Percentiles rank a stretch among this genome's conserved stretches.
These are phyloP conservation scores for Babesia gibsoni DNA, from an alignment of 169 alveolate species.

Conservation along the genomic window DNA sequence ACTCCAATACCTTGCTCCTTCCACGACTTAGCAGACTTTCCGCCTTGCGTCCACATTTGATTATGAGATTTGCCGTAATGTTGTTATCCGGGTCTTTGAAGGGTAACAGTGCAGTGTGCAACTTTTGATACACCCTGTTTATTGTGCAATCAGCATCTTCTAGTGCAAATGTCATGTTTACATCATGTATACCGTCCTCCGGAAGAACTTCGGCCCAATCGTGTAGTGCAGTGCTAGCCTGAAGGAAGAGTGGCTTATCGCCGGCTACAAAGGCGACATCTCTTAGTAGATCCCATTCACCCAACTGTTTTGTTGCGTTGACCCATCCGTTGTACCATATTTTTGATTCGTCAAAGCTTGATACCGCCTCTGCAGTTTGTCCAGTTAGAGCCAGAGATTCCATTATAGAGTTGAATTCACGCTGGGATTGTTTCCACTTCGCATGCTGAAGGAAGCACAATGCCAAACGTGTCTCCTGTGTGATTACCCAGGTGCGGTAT, in stretches of 20 bases:
- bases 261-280: slow-evolving; percentile 71
- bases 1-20: not conserved
- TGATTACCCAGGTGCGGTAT: slow-evolving; percentile 58
- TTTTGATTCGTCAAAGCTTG: slow-evolving; percentile 66
- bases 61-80: not conserved
- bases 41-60: slow-evolving; percentile 1
- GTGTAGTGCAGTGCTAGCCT: slow-evolving; percentile 64
- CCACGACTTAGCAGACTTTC: slow-evolving; percentile 5
- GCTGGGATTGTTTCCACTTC: slow-evolving; percentile 60
- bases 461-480: slow-evolving; percentile 61
- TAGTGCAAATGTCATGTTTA: slow-evolving; percentile 42
- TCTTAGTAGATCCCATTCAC: slow-evolving; percentile 70
- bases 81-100: slow-evolving; percentile 4
- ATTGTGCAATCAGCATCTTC: slow-evolving; percentile 27
- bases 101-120: slow-evolving; percentile 25
- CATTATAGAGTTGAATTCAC: slow-evolving; percentile 57
- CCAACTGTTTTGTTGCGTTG: slow-evolving; percentile 66
- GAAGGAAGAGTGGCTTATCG: slow-evolving; percentile 55
- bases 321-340: slow-evolving; percentile 76
- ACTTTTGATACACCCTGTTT: slow-evolving; percentile 9
- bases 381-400: slow-evolving; percentile 51
- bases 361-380: slow-evolving; percentile 64
- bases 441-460: slow-evolving; percentile 51
- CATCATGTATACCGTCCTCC: slow-evolving; percentile 35
- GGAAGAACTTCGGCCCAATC: slow-evolving; percentile 63